Evolutionary conservation across 768 basidiomycete species (phyloP).

Genomic region (Termitomyces sp.): DNA sequence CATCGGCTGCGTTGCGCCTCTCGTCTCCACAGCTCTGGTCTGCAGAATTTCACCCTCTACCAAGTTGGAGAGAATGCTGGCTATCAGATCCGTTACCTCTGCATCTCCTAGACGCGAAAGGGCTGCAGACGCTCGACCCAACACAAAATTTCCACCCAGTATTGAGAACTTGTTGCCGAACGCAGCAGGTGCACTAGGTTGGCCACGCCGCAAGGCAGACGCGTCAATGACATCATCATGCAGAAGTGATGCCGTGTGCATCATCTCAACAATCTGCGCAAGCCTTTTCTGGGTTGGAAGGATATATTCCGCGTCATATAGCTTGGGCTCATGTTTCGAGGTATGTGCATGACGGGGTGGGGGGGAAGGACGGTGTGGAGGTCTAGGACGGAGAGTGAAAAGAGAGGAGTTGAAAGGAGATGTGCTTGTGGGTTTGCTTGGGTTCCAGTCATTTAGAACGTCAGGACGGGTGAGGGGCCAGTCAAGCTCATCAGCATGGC

Average conservation of each 20-base stretch:
- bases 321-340: slow-evolving; percentile 13
- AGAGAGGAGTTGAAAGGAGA: slow-evolving; percentile 41
- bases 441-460: slow-evolving; percentile 89
- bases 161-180: slow-evolving; percentile 89
- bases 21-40: slow-evolving; percentile 46
- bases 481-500: slow-evolving; percentile 56
- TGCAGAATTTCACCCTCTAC: slow-evolving; percentile 95
- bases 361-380: slow-evolving; percentile 20
- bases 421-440: slow-evolving; percentile 60
- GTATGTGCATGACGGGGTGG: slow-evolving; percentile 18
- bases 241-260: slow-evolving; percentile 91
- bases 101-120: slow-evolving; percentile 71
- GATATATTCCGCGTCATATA: slow-evolving; percentile 25
- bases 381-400: slow-evolving; percentile 28
- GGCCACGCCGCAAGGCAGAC: slow-evolving; percentile 71
- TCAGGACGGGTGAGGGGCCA: slow-evolving; percentile 64
- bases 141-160: slow-evolving; percentile 85
- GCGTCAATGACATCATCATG: slow-evolving; percentile 95
- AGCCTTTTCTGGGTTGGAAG: slow-evolving; percentile 88
- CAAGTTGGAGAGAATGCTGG: slow-evolving; percentile 80
- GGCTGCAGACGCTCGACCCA: slow-evolving; percentile 80
- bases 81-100: slow-evolving; percentile 87
- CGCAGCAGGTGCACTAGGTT: slow-evolving; percentile 70
- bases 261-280: slow-evolving; percentile 94
- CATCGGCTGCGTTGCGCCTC: slow-evolving; percentile 16